Percentiles rank a stretch among this genome's conserved stretches.
Conservation (phyloP, 139 green algal species). For the Pseudopediastrum boryanum region DNA sequence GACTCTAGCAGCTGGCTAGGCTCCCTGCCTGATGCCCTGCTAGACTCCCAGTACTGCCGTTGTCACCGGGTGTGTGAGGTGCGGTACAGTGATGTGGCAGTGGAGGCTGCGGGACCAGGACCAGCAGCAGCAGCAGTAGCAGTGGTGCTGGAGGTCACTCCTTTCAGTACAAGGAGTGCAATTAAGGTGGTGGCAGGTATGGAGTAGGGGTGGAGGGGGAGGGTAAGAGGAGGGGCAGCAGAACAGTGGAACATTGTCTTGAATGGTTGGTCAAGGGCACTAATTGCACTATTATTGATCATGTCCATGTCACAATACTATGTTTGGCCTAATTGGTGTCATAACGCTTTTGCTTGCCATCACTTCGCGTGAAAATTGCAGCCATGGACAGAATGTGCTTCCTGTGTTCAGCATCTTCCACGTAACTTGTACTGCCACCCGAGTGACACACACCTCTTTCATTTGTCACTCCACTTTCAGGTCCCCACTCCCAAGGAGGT, state of each 20-base stretch:
- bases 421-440: no score
- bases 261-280: no score
- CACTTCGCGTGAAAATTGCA: no score
- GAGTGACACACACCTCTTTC: background rate
- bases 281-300: no score
- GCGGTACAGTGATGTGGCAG: conserved; percentile 2
- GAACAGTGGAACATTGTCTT: no score
- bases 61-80: no score
- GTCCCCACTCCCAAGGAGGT: background rate
- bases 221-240: background rate
- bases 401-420: no score
- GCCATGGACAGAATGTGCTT: no score
- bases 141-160: background rate
- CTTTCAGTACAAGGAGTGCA: background rate
- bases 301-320: no score
- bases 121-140: background rate
- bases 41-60: conserved; percentile 15
- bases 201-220: background rate
- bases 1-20: background rate
- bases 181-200: background rate
- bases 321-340: no score
- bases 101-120: background rate
- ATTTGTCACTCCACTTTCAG: background rate
- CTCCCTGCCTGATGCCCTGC: background rate
- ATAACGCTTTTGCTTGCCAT: no score